Conservation (phyloP, 371 early-diverging fungal genomes). For the Rhizopus sp. region DNA sequence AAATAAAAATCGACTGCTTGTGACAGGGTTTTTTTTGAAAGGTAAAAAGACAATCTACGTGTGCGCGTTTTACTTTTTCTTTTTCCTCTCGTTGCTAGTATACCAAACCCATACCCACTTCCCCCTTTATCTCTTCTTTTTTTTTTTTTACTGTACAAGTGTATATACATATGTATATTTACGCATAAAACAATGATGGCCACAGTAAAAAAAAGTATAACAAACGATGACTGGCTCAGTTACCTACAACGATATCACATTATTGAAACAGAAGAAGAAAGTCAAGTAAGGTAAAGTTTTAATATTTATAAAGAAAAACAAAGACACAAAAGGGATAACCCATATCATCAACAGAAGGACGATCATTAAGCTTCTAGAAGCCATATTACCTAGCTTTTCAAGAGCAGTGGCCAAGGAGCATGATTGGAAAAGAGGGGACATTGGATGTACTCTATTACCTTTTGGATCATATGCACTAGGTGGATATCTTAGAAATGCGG, state of each 20-base stretch:
- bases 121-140: neutral
- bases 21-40: neutral
- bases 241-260: constrained; percentile 5
- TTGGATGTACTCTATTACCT: constrained; percentile 23
- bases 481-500: constrained; percentile 30
- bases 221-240: constrained; percentile 9
- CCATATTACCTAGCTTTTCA: neutral
- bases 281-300: no score
- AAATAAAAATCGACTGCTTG: neutral
- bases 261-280: constrained; percentile 15
- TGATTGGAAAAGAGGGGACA: constrained; percentile 11
- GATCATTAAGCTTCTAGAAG: constrained; percentile 8
- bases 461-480: constrained; percentile 49
- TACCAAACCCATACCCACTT: neutral
- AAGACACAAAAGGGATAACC: neutral
- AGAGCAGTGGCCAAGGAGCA: neutral
- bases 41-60: neutral
- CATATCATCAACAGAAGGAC: constrained; percentile 3
- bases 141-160: neutral
- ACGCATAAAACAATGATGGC: neutral
- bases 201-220: neutral
- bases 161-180: neutral
- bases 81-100: neutral
- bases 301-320: constrained; percentile 9
- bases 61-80: neutral